Percentiles rank a stretch among this genome's conserved stretches.
Conservation (phyloP, 176 grass and related monocot genomes). For the Triticum turgidum region DNA sequence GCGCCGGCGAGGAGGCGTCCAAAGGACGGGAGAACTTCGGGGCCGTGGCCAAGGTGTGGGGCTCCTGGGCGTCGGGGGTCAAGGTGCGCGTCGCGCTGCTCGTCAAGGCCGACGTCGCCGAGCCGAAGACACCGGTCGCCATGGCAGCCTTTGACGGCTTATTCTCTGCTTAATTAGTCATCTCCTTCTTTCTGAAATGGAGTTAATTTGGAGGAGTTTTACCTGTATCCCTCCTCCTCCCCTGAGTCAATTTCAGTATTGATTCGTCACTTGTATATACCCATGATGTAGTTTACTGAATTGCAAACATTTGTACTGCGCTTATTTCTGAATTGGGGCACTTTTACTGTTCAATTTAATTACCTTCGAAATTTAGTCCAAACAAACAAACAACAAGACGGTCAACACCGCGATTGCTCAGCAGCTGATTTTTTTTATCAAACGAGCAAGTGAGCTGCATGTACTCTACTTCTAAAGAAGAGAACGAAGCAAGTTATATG, state of each 20-base stretch:
- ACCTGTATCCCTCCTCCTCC: not conserved
- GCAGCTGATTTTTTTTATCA: too few relatives aligned
- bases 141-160: slow-evolving; percentile 48
- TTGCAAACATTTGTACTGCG: not conserved
- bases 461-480: too few relatives aligned
- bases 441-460: too few relatives aligned
- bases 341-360: not conserved
- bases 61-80: slow-evolving; percentile 43
- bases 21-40: slow-evolving; percentile 36
- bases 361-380: not conserved
- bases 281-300: not conserved
- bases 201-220: not conserved
- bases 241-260: not conserved
- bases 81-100: slow-evolving; percentile 36
- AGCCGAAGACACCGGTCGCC: slow-evolving; percentile 35
- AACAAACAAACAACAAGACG: not conserved
- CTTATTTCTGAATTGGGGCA: not conserved
- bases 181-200: too few relatives aligned
- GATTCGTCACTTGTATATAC: not conserved
- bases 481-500: too few relatives aligned
- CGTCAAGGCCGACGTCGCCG: not conserved
- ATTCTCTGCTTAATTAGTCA: slow-evolving; percentile 58
- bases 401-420: too few relatives aligned
- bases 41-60: slow-evolving; percentile 39
- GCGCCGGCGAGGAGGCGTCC: slow-evolving; percentile 11